These are phyloP conservation scores for Euphorbia schlechtendalii DNA, from an alignment of 441 rosid genomes.

Conservation along the genomic window DNA sequence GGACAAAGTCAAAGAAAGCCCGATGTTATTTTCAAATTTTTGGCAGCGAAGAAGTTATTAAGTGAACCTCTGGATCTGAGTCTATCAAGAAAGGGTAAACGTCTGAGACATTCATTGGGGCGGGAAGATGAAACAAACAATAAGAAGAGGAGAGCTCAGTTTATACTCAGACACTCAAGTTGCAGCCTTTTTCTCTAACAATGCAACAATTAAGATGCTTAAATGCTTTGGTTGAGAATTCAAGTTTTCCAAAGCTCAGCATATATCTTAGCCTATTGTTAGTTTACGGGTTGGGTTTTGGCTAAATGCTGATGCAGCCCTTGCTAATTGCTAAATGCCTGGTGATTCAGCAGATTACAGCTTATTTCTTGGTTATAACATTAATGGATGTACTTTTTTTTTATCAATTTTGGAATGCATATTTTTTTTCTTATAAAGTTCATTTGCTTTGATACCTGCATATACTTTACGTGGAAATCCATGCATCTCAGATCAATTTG, in stretches of 20 bases:
- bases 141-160: constrained; percentile 91
- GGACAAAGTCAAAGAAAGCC: constrained; percentile 43
- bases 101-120: constrained; percentile 30
- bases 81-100: constrained; percentile 45
- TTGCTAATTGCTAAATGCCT: background rate
- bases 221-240: too few species aligned
- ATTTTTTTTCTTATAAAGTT: too few species aligned
- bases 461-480: too few species aligned
- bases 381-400: too few species aligned
- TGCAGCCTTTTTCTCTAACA: too few species aligned
- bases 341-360: too few species aligned
- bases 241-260: background rate
- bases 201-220: too few species aligned
- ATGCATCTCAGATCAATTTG: too few species aligned
- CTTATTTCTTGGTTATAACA: too few species aligned
- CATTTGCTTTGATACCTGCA: too few species aligned
- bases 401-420: too few species aligned
- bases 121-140: constrained; percentile 92
- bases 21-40: constrained; percentile 49
- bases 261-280: background rate
- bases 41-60: constrained; percentile 55
- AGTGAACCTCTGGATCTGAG: constrained; percentile 53
- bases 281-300: background rate
- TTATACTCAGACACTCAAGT: constrained; percentile 76
- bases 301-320: background rate